These are phyloP conservation scores for Planoprotostelium fungivorum DNA, from an alignment of 78 protist species.

Conservation along the genomic window DNA sequence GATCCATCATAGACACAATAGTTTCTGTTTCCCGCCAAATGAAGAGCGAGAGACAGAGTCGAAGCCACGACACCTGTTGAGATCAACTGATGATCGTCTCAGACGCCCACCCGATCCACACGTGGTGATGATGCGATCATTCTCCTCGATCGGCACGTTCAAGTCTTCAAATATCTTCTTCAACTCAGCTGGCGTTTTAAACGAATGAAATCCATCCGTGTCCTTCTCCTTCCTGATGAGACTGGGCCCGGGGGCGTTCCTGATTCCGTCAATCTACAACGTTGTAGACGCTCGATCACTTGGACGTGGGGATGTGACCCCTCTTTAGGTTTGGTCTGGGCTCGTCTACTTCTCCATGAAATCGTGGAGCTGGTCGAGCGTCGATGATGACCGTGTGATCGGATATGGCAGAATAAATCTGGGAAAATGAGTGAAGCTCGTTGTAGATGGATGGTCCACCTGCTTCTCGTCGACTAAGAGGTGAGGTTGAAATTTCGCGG, in stretches of 20 bases:
- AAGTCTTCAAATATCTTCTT: not conserved
- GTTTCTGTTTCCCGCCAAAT: constrained; percentile 37
- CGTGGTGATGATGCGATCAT: constrained; percentile 18
- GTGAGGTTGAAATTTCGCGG: not conserved
- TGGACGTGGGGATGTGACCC: constrained; percentile 50
- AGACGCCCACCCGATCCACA: constrained; percentile 54
- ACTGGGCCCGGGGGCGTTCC: constrained; percentile 14
- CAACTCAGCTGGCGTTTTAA: constrained; percentile 19
- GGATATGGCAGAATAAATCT: no score
- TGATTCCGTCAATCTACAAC: constrained; percentile 4
- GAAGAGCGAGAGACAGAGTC: constrained; percentile 21
- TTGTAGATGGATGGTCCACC: not conserved
- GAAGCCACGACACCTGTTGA: constrained; percentile 23
- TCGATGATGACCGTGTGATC: constrained; percentile 32
- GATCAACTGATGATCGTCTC: not conserved
- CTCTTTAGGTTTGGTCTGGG: constrained; percentile 52
- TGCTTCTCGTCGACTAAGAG: constrained; percentile 21
- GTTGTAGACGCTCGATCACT: constrained; percentile 35
- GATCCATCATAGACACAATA: constrained; percentile 58
- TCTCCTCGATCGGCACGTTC: constrained; percentile 17
- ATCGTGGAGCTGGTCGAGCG: constrained; percentile 49
- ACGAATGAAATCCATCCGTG: constrained; percentile 4
- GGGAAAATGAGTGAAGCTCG: no score
- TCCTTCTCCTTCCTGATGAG: constrained; percentile 18
- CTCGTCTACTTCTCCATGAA: constrained; percentile 56